Base-by-base conservation (phyloP, 169 alveolate genomes). In the Cryptosporidium sp. region DNA sequence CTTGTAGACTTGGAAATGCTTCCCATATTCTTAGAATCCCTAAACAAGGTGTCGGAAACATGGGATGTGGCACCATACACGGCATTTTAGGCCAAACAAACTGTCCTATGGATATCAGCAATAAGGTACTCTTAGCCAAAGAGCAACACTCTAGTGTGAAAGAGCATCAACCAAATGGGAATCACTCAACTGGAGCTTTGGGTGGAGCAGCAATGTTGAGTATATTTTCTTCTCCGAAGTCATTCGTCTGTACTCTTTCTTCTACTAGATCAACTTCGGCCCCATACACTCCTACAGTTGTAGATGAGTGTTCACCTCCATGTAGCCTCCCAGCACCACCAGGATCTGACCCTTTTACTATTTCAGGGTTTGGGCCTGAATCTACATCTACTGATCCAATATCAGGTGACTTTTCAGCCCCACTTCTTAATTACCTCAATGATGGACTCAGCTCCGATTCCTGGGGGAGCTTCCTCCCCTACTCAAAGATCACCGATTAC, bases 381-480 rank as follows among this genome's bases (percentile, higher is more conserved):
- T 45, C 72, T 29, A 73, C 44, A 35, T 73, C 71, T 44, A 37
- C 86, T 5, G 75, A 45, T 18, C 58, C 73, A 8, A 80, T 80
- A 6, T 18, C 48, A 37, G 68, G 75, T 7, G 89, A 80, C 56
- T 80, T 80, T 39, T 60, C 67, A n/a, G 75, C 75, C 56, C 89
- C 89, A 26, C 72, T 80, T 21, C 65, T 80, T 29, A 80, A 80
- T 51, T 80, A 80, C 70, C 60, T 80, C 45, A 80, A 48, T 65
- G 89, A 80, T 35, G 89, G 80, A 44, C 75, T 80, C 18, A 48
- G 26, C 52, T 44, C 80, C 6, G 68, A 80, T 18, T 80, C 89
- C n/a, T 80, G 89, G 89, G 89, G 75, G 16, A 12, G 89, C 29
- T 80, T 80, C 53, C 42, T 80, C 33, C 89, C 89, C 26, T 80